phyloP scores from a whole-genome alignment of 257 asterid species.

The Primulina eburnea region DNA sequence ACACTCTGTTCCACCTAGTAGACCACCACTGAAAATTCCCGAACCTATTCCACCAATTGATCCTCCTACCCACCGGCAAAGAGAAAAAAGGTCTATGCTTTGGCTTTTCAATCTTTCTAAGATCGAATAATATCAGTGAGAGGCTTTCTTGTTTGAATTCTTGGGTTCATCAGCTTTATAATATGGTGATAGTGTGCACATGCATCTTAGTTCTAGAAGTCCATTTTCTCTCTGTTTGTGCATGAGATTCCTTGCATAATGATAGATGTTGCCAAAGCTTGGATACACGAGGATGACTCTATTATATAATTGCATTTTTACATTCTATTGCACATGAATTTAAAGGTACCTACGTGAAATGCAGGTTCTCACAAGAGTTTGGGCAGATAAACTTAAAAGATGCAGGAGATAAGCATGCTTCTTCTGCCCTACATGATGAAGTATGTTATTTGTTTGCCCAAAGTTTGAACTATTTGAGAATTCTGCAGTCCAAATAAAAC shows the following conservation, averaged over 20 bases:
- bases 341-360: constrained; percentile 24
- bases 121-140: constrained; percentile 10
- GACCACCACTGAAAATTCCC: constrained; percentile 50
- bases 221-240: neutral
- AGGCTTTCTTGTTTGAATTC: neutral
- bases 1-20: constrained; percentile 56
- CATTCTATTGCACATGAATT: constrained; percentile 21
- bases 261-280: constrained; percentile 6
- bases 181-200: constrained; percentile 14
- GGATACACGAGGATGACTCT: constrained; percentile 14
- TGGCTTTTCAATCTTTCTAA: constrained; percentile 20
- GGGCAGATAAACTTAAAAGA: constrained; percentile 54
- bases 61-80: constrained; percentile 62
- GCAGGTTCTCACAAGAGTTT: constrained; percentile 80
- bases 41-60: constrained; percentile 65
- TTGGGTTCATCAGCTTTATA: constrained; percentile 9
- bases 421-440: constrained; percentile 85
- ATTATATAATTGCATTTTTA: constrained; percentile 9
- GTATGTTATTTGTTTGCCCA: constrained; percentile 36
- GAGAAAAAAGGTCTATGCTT: constrained; percentile 66
- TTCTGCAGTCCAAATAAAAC: constrained; percentile 16
- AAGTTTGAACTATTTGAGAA: constrained; percentile 16
- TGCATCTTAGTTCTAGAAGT: neutral
- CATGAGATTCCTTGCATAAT: constrained; percentile 6
- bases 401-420: constrained; percentile 62